Base-by-base conservation (phyloP, 495 filamentous ascomycete genomes). In the Bryoglossum gracile region DNA sequence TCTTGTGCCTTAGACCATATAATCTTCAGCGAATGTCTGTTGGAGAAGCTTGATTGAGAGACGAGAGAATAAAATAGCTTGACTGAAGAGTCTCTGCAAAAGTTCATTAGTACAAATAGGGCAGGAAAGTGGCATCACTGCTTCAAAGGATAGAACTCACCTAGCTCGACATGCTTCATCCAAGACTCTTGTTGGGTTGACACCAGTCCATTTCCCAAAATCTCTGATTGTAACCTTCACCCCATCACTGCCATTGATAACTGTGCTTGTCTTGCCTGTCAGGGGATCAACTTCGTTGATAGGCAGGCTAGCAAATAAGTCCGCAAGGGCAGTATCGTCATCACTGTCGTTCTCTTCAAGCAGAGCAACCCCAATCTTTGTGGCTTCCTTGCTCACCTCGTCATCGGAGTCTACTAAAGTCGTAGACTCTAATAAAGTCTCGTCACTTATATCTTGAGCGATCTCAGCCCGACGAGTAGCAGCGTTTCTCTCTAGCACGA, bases 111-210 rank as follows among this genome's bases (percentile, higher is more conserved):
- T 53, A 46, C 55, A 43, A 30, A 51, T 38, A 44, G 19, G 6
- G 28, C 21, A 25, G 11, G 2, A 48, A 11, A 6, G 39, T 24
- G 25, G n/a, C n/a, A n/a, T n/a, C n/a, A n/a, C n/a, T n/a, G n/a
- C n/a, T n/a, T n/a, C n/a, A n/a, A n/a, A 19, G 3, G 32, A n/a
- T 10, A 22, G 18, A 35, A 62, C 74, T 62, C 68, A 84, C 84
- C 86, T 84, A 49, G 88, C 78, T 55, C 83, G 84, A 62, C 89
- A 94, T 36, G 87, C 78, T 65, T 96, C 92, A 58, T 96, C 88
- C 13, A 98, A 65, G 33, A 86, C 74, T 46, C 81, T 72, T 33
- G 78, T 74, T 16, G 87, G 87, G 53, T 65, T 83, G 11, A 91
- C 62, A 26, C 87, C 84, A 13, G 69, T 77, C 71, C 74, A 81